Conservation (phyloP, 2,329 filamentous ascomycete species). For the Beauveria sp. region DNA sequence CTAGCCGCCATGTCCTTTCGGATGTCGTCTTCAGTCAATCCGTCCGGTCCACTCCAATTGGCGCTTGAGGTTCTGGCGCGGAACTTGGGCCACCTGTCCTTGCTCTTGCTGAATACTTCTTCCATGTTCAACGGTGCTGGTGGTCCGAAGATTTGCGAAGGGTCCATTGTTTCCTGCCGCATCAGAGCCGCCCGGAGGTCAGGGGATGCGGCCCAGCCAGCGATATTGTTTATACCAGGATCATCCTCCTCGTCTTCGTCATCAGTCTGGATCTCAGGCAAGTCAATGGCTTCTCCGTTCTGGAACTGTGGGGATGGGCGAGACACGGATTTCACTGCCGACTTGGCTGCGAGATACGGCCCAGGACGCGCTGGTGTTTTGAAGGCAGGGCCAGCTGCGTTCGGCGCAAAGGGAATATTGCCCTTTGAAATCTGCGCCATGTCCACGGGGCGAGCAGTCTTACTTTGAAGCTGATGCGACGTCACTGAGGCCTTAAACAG, state of each 20-base stretch:
- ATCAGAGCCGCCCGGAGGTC: slow-evolving; percentile 68
- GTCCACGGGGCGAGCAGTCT: slow-evolving; percentile 63
- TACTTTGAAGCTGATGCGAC: slow-evolving; percentile 58
- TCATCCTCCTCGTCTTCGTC: slow-evolving; percentile 76
- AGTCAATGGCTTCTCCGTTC: slow-evolving; percentile 81
- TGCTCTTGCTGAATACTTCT: slow-evolving; percentile 87
- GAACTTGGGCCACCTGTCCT: slow-evolving; percentile 80
- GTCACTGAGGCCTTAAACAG: slow-evolving; percentile 61
- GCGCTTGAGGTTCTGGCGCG: slow-evolving; percentile 86
- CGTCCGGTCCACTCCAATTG: slow-evolving; percentile 81
- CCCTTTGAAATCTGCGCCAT: slow-evolving; percentile 83
- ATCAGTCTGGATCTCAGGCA: slow-evolving; percentile 93
- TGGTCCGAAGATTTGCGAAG: slow-evolving; percentile 78
- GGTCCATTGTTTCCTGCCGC: slow-evolving; percentile 78
- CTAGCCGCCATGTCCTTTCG: slow-evolving; percentile 70
- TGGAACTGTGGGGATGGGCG: slow-evolving; percentile 77
- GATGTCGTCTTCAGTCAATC: slow-evolving; percentile 81
- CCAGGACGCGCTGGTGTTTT: slow-evolving; percentile 62
- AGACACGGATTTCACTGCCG: slow-evolving; percentile 50
- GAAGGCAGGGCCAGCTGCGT: slow-evolving; percentile 45
- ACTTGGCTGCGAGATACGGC: slow-evolving; percentile 37
- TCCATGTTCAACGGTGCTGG: slow-evolving; percentile 89
- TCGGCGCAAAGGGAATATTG: slow-evolving; percentile 82
- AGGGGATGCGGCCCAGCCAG: slow-evolving; percentile 84
- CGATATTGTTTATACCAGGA: slow-evolving; percentile 47